Evolutionary conservation across 2,329 filamentous ascomycete species (phyloP), one percentile per base, ranked within the genome.

Genomic region (Ceratocystis colombiana): DNA sequence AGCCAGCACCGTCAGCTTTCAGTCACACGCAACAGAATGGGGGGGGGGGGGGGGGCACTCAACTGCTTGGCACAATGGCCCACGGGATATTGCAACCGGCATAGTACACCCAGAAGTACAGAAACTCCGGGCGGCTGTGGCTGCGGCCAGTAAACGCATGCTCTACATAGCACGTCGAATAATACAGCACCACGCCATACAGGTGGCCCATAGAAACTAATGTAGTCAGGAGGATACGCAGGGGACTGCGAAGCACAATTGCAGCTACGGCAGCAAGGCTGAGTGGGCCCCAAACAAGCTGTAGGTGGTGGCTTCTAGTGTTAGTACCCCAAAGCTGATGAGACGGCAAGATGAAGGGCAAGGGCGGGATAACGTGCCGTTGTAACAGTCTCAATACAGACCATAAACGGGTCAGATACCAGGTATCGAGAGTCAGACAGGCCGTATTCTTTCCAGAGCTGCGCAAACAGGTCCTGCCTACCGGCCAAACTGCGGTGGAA

Each of bases 371-470:
- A 70, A 70, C 85, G 72, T 76, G 92, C 88, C 53, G 85, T 85
- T 1, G 91, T 96, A 69, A 96, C 84, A 20, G 82, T 84, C 79
- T 96, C 91, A 75, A 96, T 87, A 74, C 88, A 92, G n/a, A 96
- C 78, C 71, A 94, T 90, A 71, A 96, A 91, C 1, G 87, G 82
- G 72, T 94, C 88, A 20, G 86, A 85, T 1, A 87, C 91, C 71
- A 96, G 78, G 73, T 96, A 96, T 55, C 91, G 82, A 65, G 90
- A 95, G 76, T 96, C 91, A 1, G 89, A 92, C 44, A 92, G 80
- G 2, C 89, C 82, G 74, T 96, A 96, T 75, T 96, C 91, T 73
- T 96, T 96, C 91, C 91, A 96, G 57, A 96, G 79, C 77, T 96
- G 90, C 2, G 87, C 89, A 66, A 92, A 87, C 6, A 94, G 76